Evolutionary conservation across 371 early-diverging fungal genomes (phyloP), one percentile per base, ranked within the genome.

Genomic region (Haplosporangium sp.): DNA sequence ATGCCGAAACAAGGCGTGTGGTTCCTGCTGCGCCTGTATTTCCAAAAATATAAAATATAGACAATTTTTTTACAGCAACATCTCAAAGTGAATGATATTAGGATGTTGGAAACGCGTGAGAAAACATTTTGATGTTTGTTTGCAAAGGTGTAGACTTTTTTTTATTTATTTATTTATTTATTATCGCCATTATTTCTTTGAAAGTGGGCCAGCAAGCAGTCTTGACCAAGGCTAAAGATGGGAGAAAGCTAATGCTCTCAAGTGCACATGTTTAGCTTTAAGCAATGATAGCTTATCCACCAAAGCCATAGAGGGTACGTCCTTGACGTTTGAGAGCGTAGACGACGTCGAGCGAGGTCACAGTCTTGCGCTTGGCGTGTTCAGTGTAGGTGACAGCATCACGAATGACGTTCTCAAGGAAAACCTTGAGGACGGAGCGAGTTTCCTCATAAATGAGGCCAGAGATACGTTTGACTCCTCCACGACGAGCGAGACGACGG

Each of bases 401-500:
- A 71, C 96, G 91, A 10, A 99, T 96, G 79, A 99, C 97, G 86
- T 96, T 95, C 87, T 98, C 98, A 74, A 99, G 93, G 92, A 99
- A 99, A 67, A 90, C 91, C 94, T 95, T 97, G 84, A 98, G 93
- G 83, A 99, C 97, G 77, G 90, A 91, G 86, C 99, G 97, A 81
- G 99, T 98, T 86, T 99, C 99, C 86, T 98, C 97, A 89, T 99
- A 99, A 89, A 99, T 98, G 71, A 97, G 95, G 69, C 97, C 98
- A 92, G 90, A 65, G 94, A 99, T 98, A 94, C 99, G 96, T 93
- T 99, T 99, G 86, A 99, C 99, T 93, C 99, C 99, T 85, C 99
- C 99, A 95, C 99, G 97, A 86, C 99, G 96, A 63, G 99, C 99
- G 71, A 99, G 97, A 94, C 99, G 97, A 88, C 99, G 98, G 85